Evolutionary conservation across 2,329 filamentous ascomycete species (phyloP), one percentile per base, ranked within the genome.

Genomic region (Raffaelea ambrosiae): DNA sequence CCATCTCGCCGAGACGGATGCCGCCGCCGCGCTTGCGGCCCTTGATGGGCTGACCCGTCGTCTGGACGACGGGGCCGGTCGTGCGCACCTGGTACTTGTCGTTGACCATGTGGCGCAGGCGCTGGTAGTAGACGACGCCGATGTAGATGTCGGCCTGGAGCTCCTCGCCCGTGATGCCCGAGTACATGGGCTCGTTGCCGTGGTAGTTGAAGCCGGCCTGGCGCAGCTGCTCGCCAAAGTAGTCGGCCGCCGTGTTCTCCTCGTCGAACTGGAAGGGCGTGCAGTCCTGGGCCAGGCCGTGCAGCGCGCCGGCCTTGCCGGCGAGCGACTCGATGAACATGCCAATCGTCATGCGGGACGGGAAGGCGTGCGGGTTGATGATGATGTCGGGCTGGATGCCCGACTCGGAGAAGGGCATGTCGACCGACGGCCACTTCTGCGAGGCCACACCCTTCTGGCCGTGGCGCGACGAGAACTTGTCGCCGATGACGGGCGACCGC

Each of bases 1-100:
- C 93, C 93, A 98, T 98, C 68, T 98, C 93, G 68, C 93, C 93
- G 26, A 98, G 91, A 74, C 93, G 89, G 63, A 98, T 96, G 83
- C 93, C 93, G 70, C 93, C 93, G 62, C 91, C 93, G 67, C 91
- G 88, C 64, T 94, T 93, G 64, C 93, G 78, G 54, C 93, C 93
- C 73, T 97, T 96, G 74, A 98, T 93, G 38, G 93, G 93, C 64
- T 98, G 93, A 29, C 91, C 90, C 0, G 91, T 97, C 16, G 93
- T 81, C 21, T 84, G 80, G 48, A 93, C 93, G 40, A 96, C 85
- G 1, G 90, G 90, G 48, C 93, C 93, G 0, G 93, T 97, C 3
- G 93, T 97, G 66, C 93, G 83, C 48, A 97, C 93, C 67, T 98
- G 93, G 75, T 87, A 98, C 69, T 98, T 98, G 69, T 98, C 93